A percentile compares a stretch with the other conserved stretches of the same genome.
Evolutionary conservation across 768 basidiomycete genomes (phyloP).

Genomic region (Suillus decipiens): DNA sequence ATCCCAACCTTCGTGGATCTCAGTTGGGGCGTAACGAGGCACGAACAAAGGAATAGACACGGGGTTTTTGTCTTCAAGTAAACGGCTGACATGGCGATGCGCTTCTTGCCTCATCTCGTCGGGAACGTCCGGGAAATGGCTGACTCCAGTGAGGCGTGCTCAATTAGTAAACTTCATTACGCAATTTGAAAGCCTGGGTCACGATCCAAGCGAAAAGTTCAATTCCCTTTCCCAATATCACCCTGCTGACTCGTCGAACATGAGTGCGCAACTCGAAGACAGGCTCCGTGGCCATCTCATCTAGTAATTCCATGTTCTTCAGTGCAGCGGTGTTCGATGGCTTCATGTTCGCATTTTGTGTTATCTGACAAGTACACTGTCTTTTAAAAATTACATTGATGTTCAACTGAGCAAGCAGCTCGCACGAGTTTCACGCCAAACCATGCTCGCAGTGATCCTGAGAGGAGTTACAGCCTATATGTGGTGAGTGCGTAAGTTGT

Average conservation of each 20-base stretch:
- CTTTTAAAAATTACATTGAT: conserved; percentile 9
- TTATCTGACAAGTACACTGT: conserved; percentile 63
- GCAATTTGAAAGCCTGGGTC: conserved; percentile 5
- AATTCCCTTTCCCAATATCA: conserved; percentile 41
- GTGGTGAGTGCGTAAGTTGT: background rate
- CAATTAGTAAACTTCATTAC: background rate
- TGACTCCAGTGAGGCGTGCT: too few relatives aligned
- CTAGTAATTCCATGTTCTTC: conserved; percentile 56
- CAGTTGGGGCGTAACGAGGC: too few relatives aligned
- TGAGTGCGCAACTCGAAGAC: conserved; percentile 63
- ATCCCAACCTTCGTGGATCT: too few relatives aligned
- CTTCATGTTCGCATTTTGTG: conserved; percentile 39
- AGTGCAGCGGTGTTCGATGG: conserved; percentile 62
- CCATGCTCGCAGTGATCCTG: conserved; percentile 71
- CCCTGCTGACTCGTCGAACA: conserved; percentile 40
- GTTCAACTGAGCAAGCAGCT: background rate
- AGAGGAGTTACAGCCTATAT: conserved; percentile 20
- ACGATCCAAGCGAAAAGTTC: conserved; percentile 50
- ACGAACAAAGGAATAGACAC: too few relatives aligned
- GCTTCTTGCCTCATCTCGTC: too few relatives aligned
- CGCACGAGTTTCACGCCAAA: conserved; percentile 80
- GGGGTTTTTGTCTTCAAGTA: too few relatives aligned
- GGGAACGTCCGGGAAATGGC: too few relatives aligned
- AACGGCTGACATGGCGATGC: too few relatives aligned
- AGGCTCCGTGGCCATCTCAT: conserved; percentile 70